Conservation (phyloP, 805 yeast species). For the Cyberlindnera galapagoensis region DNA sequence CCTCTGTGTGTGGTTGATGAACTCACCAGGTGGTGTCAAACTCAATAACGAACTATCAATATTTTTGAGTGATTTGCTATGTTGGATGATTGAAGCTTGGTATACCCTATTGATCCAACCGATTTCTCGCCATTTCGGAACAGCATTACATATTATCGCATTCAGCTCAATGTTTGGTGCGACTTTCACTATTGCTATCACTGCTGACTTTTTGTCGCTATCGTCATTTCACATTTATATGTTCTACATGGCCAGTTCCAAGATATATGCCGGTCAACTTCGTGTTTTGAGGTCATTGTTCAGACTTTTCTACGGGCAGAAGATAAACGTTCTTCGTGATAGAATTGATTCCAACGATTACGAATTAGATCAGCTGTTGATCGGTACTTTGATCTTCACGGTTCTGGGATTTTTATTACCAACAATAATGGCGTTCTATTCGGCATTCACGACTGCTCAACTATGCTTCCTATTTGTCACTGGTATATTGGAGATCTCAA, state of each 20-base stretch:
- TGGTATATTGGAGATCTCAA: constrained; percentile 48
- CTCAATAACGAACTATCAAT: constrained; percentile 78
- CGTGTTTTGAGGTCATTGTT: constrained; percentile 64
- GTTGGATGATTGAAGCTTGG: constrained; percentile 83
- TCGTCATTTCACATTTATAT: constrained; percentile 67
- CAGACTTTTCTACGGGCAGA: constrained; percentile 83
- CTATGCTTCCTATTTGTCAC: constrained; percentile 41
- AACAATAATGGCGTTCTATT: constrained; percentile 79
- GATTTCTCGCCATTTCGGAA: constrained; percentile 24
- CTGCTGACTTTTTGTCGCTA: constrained; percentile 58
- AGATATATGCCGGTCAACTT: constrained; percentile 71
- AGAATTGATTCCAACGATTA: constrained; percentile 83
- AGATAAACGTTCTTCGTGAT: constrained; percentile 73
- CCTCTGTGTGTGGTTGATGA: constrained; percentile 67
- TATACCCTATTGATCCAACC: constrained; percentile 23
- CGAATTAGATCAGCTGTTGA: constrained; percentile 76
- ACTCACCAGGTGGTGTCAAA: constrained; percentile 91
- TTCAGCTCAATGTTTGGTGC: constrained; percentile 46
- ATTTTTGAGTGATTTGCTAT: constrained; percentile 78
- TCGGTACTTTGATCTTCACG: constrained; percentile 87
- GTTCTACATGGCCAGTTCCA: constrained; percentile 74
- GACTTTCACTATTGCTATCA: constrained; percentile 60
- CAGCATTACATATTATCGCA: constrained; percentile 31
- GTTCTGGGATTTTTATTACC: constrained; percentile 75
- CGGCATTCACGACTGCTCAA: constrained; percentile 59